A percentile compares a stretch with the other conserved stretches of the same genome.
Conservation (phyloP, 139 green algal genomes). For the Chlamydomonas incerta region DNA sequence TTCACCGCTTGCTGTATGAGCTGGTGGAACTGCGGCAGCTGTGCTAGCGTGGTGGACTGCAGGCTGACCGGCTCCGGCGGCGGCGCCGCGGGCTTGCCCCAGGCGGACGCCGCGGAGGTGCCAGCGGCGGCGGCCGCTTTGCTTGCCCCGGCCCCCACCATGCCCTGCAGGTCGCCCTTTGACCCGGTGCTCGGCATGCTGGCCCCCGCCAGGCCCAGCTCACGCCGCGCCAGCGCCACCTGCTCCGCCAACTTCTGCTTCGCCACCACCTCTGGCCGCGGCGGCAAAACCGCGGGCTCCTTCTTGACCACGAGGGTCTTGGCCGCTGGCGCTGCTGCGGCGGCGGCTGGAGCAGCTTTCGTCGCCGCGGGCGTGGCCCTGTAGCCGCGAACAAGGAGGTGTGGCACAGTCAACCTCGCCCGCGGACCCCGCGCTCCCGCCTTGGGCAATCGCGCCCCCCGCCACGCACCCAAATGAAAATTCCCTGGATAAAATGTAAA, state of each 20-base stretch:
- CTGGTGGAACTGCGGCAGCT: conserved; percentile 47
- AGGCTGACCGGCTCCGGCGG: not conserved
- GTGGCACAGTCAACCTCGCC: too few species aligned
- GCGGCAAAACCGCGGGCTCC: conserved; percentile 2
- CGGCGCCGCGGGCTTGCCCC: conserved; percentile 19
- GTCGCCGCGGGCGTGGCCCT: not conserved
- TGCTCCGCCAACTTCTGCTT: conserved; percentile 54
- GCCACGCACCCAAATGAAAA: not conserved
- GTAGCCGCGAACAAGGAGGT: too few species aligned
- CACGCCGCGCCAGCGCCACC: conserved; percentile 47
- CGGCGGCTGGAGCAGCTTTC: not conserved
- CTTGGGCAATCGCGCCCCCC: too few species aligned
- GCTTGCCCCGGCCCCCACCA: not conserved
- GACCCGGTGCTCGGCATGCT: not conserved
- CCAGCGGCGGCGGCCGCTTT: not conserved
- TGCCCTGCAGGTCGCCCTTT: conserved; percentile 18
- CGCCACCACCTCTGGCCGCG: conserved; percentile 7
- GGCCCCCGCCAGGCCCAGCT: conserved; percentile 40
- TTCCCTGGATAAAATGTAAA: not conserved
- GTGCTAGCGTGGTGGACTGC: conserved; percentile 27
- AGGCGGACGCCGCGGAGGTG: conserved; percentile 3
- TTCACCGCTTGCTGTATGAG: conserved; percentile 13
- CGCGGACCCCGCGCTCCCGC: too few species aligned
- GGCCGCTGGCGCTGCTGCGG: not conserved
- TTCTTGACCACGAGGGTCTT: conserved; percentile 26